Conservation (phyloP, 805 yeast genomes). For the Kodamaea neixiangensis region DNA sequence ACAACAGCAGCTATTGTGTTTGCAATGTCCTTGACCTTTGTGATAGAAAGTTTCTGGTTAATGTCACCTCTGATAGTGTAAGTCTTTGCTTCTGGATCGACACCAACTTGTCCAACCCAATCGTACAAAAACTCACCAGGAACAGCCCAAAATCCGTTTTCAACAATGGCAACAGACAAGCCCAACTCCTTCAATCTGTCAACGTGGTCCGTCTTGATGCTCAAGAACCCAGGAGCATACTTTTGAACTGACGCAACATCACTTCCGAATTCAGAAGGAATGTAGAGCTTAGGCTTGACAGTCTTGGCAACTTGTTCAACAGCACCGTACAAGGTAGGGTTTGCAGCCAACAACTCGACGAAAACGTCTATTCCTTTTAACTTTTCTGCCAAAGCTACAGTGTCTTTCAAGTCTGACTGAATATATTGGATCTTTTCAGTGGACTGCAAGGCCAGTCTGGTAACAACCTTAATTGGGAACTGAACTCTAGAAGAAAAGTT, state of each 20-base stretch:
- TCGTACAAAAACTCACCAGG: conserved; percentile 38
- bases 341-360: conserved; percentile 43
- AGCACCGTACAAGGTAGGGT: conserved; percentile 29
- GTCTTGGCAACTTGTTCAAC: conserved; percentile 40
- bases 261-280: conserved; percentile 63
- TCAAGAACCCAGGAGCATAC: conserved; percentile 36
- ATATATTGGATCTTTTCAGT: conserved; percentile 42
- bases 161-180: conserved; percentile 46
- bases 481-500: conserved; percentile 42
- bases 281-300: conserved; percentile 50
- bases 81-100: conserved; percentile 34
- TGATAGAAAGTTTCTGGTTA: conserved; percentile 32
- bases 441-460: conserved; percentile 39
- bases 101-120: conserved; percentile 37
- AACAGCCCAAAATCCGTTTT: conserved; percentile 40
- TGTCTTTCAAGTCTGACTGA: conserved; percentile 28
- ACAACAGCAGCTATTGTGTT: conserved; percentile 18
- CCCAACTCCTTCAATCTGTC: conserved; percentile 43
- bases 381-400: conserved; percentile 31
- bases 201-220: conserved; percentile 36
- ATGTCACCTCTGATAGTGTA: conserved; percentile 45
- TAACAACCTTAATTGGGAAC: conserved; percentile 48
- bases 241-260: conserved; percentile 33
- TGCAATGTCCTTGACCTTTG: conserved; percentile 28
- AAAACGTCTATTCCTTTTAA: conserved; percentile 53